These are phyloP conservation scores for Ophiosphaerella herpotricha DNA, from an alignment of 2,329 filamentous ascomycete species.

Conservation along the genomic window DNA sequence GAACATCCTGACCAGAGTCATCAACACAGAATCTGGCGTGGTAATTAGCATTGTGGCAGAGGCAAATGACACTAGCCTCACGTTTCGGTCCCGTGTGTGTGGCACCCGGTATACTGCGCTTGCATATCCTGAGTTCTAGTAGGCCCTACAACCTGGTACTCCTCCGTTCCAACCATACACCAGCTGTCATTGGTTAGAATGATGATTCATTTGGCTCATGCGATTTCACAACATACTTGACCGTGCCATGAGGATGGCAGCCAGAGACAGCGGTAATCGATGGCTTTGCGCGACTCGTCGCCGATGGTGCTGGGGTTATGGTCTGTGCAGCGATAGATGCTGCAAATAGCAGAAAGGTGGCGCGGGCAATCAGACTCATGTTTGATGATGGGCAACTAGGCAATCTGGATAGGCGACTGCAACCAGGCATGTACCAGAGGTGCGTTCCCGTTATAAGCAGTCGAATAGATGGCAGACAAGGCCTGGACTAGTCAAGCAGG, in stretches of 20 bases:
- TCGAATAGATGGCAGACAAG: background rate
- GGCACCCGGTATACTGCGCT: conserved; percentile 67
- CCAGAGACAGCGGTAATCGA: conserved; percentile 55
- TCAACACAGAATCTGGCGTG: conserved; percentile 64
- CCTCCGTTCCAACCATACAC: conserved; percentile 51
- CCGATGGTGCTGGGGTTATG: conserved; percentile 7
- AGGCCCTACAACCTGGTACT: conserved; percentile 54
- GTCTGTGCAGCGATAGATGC: conserved; percentile 23
- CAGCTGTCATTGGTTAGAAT: conserved; percentile 39
- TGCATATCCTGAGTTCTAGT: conserved; percentile 63
- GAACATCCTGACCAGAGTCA: conserved; percentile 64
- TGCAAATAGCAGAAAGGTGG: conserved; percentile 9
- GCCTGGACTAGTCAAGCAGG: conserved; percentile 5
- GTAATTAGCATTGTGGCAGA: conserved; percentile 3
- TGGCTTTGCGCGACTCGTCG: conserved; percentile 14
- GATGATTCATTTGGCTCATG: background rate
- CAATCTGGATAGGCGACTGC: conserved; percentile 4
- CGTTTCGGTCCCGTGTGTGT: conserved; percentile 63
- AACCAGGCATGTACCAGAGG: conserved; percentile 9
- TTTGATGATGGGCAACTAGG: conserved; percentile 1
- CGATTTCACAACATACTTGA: conserved; percentile 44
- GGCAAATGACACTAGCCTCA: conserved; percentile 45
- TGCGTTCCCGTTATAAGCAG: conserved; percentile 24
- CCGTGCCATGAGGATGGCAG: conserved; percentile 56
- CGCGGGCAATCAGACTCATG: conserved; percentile 16